Percentiles rank a stretch among this genome's conserved stretches.
Evolutionary conservation across 768 basidiomycete genomes (phyloP).

Genomic region (Suillus variegatus): DNA sequence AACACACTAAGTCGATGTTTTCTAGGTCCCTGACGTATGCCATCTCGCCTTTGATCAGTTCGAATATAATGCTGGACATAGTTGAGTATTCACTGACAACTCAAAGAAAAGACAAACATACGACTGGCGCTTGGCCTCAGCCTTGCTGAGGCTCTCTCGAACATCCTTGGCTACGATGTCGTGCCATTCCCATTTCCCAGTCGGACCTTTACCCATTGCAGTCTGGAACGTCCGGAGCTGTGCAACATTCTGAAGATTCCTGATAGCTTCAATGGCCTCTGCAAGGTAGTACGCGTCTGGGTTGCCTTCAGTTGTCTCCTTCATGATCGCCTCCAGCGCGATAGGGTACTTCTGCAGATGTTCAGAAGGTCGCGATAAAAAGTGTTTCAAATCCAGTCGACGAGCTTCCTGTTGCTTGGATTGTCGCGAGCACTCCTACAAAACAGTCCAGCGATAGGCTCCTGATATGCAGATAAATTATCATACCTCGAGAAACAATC

Average conservation of each 20-base stretch:
- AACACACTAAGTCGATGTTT: conserved; percentile 72
- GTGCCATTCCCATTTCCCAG: conserved; percentile 88
- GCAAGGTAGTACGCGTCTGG: conserved; percentile 80
- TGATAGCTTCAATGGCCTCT: conserved; percentile 85
- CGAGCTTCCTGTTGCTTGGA: conserved; percentile 56
- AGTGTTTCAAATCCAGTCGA: conserved; percentile 62
- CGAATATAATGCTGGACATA: conserved; percentile 76
- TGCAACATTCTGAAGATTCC: conserved; percentile 76
- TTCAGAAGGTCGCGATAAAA: conserved; percentile 61
- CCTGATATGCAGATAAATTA: not conserved
- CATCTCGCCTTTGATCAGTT: conserved; percentile 96
- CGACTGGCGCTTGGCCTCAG: conserved; percentile 84
- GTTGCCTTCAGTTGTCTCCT: conserved; percentile 79
- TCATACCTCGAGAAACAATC: conserved; percentile 81
- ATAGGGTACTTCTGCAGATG: conserved; percentile 74
- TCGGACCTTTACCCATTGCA: conserved; percentile 80
- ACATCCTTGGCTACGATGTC: conserved; percentile 77
- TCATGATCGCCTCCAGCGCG: conserved; percentile 80
- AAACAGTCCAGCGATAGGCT: conserved; percentile 6
- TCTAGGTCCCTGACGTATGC: conserved; percentile 91
- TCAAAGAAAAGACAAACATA: conserved; percentile 39
- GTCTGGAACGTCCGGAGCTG: conserved; percentile 89
- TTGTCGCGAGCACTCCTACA: conserved; percentile 39
- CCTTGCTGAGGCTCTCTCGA: conserved; percentile 60
- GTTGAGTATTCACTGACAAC: conserved; percentile 3